A percentile compares a stretch with the other conserved stretches of the same genome.
Evolutionary conservation across 345 rosid genomes (phyloP).

Genomic region (Brassica carinata): DNA sequence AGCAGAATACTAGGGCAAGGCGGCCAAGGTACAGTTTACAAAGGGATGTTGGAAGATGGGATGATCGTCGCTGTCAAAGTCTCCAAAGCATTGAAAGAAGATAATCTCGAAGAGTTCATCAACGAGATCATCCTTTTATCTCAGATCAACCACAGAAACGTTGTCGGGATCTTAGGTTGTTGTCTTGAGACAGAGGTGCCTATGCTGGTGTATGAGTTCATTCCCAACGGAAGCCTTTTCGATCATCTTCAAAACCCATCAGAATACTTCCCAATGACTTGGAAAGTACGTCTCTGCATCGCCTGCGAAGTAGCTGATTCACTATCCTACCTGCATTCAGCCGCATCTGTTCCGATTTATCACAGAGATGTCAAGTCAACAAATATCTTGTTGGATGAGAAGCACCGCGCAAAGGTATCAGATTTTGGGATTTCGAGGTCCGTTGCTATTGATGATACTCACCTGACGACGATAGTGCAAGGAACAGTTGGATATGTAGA

Average conservation of each 20-base stretch:
- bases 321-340: slow-evolving; percentile 46
- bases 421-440: slow-evolving; percentile 57
- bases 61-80: slow-evolving; percentile 46
- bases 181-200: slow-evolving; percentile 57
- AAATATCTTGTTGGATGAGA: slow-evolving; percentile 46
- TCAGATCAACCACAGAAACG: slow-evolving; percentile 49
- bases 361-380: slow-evolving; percentile 52
- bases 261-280: slow-evolving; percentile 28
- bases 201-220: slow-evolving; percentile 47
- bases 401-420: slow-evolving; percentile 42
- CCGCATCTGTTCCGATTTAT: slow-evolving; percentile 42
- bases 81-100: slow-evolving; percentile 41
- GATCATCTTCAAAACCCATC: slow-evolving; percentile 43
- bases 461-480: slow-evolving; percentile 43
- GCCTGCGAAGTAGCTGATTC: slow-evolving; percentile 43
- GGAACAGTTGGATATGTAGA: slow-evolving; percentile 41
- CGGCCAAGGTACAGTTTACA: slow-evolving; percentile 22
- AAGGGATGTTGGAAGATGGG: slow-evolving; percentile 26
- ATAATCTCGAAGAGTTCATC: slow-evolving; percentile 50
- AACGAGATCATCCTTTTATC: slow-evolving; percentile 50
- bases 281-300: slow-evolving; percentile 46
- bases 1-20: slow-evolving; percentile 31
- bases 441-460: slow-evolving; percentile 45
- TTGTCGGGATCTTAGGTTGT: slow-evolving; percentile 49
- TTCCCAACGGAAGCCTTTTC: slow-evolving; percentile 45